Conservation (phyloP, 495 filamentous ascomycete genomes). For the Alectoria sarmentosa region DNA sequence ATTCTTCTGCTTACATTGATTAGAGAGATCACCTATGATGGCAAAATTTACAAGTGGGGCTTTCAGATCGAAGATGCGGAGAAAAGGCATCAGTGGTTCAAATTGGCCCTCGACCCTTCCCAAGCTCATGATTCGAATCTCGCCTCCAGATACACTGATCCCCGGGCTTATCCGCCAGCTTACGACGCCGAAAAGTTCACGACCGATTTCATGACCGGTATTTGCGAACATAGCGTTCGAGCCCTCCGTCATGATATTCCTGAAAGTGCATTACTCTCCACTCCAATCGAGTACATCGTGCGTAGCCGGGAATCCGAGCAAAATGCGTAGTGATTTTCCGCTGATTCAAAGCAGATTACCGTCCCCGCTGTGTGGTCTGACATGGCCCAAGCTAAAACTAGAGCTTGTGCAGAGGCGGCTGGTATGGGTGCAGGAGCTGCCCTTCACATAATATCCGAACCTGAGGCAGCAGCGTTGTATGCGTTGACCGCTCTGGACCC, state of each 20-base stretch:
- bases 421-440: slow-evolving; percentile 54
- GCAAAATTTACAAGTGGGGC: slow-evolving; percentile 41
- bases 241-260: slow-evolving; percentile 43
- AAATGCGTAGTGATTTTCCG: too few species aligned
- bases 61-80: slow-evolving; percentile 39
- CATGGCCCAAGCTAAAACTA: slow-evolving; percentile 59
- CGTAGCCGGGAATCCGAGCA: neutral
- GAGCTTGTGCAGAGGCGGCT: slow-evolving; percentile 57
- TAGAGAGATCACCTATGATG: slow-evolving; percentile 33
- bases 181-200: slow-evolving; percentile 54
- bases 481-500: slow-evolving; percentile 60
- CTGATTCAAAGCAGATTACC: slow-evolving; percentile 32
- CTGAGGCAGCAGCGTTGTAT: slow-evolving; percentile 70
- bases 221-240: slow-evolving; percentile 28
- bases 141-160: slow-evolving; percentile 12
- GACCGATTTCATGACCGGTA: slow-evolving; percentile 55
- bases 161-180: slow-evolving; percentile 15
- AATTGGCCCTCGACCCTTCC: slow-evolving; percentile 37
- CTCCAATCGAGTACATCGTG: slow-evolving; percentile 54
- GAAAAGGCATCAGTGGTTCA: slow-evolving; percentile 47
- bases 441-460: slow-evolving; percentile 65
- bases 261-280: slow-evolving; percentile 52
- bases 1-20: neutral
- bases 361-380: slow-evolving; percentile 68
- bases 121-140: slow-evolving; percentile 12